Percentiles rank a stretch among this genome's conserved stretches.
Evolutionary conservation across 2,329 filamentous ascomycete species (phyloP).

Genomic region (Ceratocystis diversiconidia): DNA sequence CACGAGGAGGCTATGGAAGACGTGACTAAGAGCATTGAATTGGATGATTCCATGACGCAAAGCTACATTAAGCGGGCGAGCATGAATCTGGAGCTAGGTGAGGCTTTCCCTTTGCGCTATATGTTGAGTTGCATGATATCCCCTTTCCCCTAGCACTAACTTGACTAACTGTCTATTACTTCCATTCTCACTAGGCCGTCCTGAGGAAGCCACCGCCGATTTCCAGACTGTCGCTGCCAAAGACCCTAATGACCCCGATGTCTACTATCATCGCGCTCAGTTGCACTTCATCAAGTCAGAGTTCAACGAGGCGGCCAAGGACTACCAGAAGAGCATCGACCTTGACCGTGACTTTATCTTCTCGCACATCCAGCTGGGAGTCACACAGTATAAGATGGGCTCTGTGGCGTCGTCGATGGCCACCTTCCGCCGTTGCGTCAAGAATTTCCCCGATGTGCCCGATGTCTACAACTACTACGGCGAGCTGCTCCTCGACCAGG

Average conservation of each 20-base stretch:
- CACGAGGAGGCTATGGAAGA: conserved; percentile 70
- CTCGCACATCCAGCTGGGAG: conserved; percentile 96
- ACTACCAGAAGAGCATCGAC: conserved; percentile 99
- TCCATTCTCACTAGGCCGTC: conserved; percentile 36
- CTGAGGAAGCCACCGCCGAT: conserved; percentile 73
- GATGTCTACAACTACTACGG: conserved; percentile 99
- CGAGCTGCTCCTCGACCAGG: conserved; percentile 89
- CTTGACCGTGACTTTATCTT: conserved; percentile 94
- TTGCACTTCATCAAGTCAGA: conserved; percentile 95
- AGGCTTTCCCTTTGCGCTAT: conserved; percentile 21
- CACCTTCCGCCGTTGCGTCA: conserved; percentile 91
- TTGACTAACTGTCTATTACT: background rate
- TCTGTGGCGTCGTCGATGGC: conserved; percentile 96
- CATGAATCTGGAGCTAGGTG: conserved; percentile 80
- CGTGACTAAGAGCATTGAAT: conserved; percentile 81
- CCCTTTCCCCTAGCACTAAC: too few species aligned
- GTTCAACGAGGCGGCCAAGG: conserved; percentile 84
- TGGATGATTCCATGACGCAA: conserved; percentile 78
- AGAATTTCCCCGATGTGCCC: conserved; percentile 92
- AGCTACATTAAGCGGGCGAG: conserved; percentile 98
- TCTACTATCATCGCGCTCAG: conserved; percentile 98
- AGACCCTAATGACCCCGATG: conserved; percentile 81
- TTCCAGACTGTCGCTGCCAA: conserved; percentile 75
- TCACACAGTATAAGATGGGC: conserved; percentile 99
- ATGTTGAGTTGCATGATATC: background rate